These are phyloP conservation scores for Cytospora leucostoma DNA, from an alignment of 2,329 filamentous ascomycete species.

Conservation along the genomic window DNA sequence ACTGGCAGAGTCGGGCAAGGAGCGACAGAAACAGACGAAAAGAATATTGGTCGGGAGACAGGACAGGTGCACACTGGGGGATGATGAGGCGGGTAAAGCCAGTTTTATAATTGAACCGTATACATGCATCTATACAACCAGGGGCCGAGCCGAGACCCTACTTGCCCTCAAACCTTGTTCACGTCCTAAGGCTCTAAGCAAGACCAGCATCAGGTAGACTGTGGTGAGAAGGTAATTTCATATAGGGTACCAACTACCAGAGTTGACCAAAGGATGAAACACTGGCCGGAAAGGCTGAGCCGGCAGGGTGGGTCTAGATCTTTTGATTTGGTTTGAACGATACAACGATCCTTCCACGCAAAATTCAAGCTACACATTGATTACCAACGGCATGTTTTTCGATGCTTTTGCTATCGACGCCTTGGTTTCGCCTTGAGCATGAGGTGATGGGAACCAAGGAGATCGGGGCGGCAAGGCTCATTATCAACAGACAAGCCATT, in stretches of 20 bases:
- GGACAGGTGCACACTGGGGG: neutral
- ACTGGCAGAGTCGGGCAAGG: constrained; percentile 2
- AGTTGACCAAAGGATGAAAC: neutral
- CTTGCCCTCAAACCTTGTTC: neutral
- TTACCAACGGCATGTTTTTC: neutral
- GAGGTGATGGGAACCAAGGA: neutral
- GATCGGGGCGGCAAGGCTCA: neutral
- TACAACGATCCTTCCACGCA: neutral
- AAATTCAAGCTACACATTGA: neutral
- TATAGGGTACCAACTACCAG: neutral
- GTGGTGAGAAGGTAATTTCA: constrained; percentile 16
- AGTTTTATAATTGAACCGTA: neutral
- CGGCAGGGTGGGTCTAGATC: neutral
- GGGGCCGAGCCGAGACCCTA: constrained; percentile 4
- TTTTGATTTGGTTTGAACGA: neutral
- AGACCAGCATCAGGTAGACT: neutral
- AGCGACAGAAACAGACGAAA: constrained; percentile 2
- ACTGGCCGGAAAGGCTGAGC: constrained; percentile 3
- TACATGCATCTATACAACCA: neutral
- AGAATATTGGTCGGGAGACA: neutral
- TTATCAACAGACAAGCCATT: neutral
- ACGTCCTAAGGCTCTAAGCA: neutral
- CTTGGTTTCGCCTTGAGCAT: constrained; percentile 16
- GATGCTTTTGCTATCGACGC: constrained; percentile 14
- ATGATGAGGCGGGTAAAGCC: neutral